These are phyloP conservation scores for Backusella westeae DNA, from an alignment of 192 early-diverging fungal species.

Conservation along the genomic window DNA sequence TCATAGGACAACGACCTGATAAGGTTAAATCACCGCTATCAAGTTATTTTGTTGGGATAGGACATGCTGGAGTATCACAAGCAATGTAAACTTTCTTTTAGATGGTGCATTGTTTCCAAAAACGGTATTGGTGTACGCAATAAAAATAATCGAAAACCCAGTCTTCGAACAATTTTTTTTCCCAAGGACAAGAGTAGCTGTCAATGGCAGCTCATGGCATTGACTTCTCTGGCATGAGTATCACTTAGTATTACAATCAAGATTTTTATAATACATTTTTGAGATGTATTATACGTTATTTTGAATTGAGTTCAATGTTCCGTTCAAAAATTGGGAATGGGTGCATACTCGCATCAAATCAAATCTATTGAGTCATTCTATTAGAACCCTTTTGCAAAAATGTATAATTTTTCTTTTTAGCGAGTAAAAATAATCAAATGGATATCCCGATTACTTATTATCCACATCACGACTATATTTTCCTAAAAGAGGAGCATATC, in stretches of 20 bases:
- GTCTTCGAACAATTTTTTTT: neutral
- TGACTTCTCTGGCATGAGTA: neutral
- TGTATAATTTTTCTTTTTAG: neutral
- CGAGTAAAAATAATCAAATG: neutral
- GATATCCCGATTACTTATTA: neutral
- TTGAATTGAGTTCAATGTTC: neutral
- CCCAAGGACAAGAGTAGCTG: neutral
- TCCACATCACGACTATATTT: neutral
- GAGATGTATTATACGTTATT: neutral
- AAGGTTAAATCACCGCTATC: neutral
- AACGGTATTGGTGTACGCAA: neutral
- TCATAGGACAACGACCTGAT: neutral
- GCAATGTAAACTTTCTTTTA: neutral
- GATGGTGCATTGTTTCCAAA: neutral
- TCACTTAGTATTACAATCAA: neutral
- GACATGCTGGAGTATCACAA: neutral
- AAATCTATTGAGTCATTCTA: neutral
- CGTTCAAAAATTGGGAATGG: neutral
- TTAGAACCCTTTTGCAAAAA: neutral
- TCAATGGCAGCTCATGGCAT: neutral
- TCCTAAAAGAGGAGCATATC: neutral
- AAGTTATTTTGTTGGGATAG: neutral
- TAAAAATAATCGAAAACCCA: neutral
- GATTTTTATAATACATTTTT: neutral
- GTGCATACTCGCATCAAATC: neutral